Base-by-base conservation (phyloP, 441 rosid species). In the Gossypium gossypioides region DNA sequence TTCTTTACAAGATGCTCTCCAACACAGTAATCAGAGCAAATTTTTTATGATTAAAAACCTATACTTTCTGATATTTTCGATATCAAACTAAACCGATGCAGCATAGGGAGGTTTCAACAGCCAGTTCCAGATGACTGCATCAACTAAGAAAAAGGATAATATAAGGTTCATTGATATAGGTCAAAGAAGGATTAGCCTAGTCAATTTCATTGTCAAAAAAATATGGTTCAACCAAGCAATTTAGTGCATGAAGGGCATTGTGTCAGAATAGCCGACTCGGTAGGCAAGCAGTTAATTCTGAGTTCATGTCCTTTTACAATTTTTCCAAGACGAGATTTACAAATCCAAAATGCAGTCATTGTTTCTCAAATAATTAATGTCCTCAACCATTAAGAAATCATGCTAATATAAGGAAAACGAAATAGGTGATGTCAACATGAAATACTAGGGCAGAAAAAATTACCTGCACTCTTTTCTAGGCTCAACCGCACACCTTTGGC, bases 1-100 rank as follows among this genome's bases (percentile, higher is more conserved):
- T 77, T 52, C 80, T 89, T 83, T 82, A 85, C 88, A 83, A 71
- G 81, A 84, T 82, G 87, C 88, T 82, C 87, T 82, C 85, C 79
- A 77, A 77, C 69, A 77, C 75, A 64, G 78, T 77, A 81, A 76
- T 73, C 85, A 79, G 82, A 70, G 68, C 69, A 44, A 64, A 81
- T 69, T n/a, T 74, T 75, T 69, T 74, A 72, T 71, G 74, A 75
- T 77, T 76, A 74, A 77, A 75, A 74, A 79, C 76, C 77, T 72
- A 74, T 71, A 71, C 48, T 70, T 77, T 76, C 79, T 65, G 72
- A 75, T 68, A 48, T 63, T 76, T 81, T 68, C 72, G 69, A 74
- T 71, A 75, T 24, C 80, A 46, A 83, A 82, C 61, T 68, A 78
- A 74, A 72, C 83, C 65, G 69, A 40, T 72, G 74, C 72, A 69